Conservation (phyloP, 371 early-diverging fungal species). For the Catenaria anguillulae region DNA sequence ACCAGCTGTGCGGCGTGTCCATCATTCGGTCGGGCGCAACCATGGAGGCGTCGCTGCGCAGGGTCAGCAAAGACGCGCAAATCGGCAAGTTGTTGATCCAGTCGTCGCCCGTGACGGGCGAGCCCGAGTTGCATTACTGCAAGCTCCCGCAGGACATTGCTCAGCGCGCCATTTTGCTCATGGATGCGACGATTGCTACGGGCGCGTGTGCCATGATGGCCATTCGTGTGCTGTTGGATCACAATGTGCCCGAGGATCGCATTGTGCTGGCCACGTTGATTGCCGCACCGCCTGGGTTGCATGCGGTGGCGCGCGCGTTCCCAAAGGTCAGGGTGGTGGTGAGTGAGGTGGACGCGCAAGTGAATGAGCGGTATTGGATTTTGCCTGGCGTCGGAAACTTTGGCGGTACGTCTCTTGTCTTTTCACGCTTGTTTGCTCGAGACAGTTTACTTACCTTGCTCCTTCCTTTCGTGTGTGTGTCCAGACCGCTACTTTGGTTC, state of each 20-base stretch:
- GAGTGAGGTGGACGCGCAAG: slow-evolving; percentile 19
- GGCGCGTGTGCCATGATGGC: slow-evolving; percentile 90
- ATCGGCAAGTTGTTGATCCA: slow-evolving; percentile 82
- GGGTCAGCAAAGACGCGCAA: slow-evolving; percentile 56
- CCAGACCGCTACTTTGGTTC: slow-evolving; percentile 6
- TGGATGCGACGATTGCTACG: slow-evolving; percentile 65
- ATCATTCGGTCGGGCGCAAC: slow-evolving; percentile 75
- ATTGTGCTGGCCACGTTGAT: slow-evolving; percentile 69
- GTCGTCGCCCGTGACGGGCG: slow-evolving; percentile 59
- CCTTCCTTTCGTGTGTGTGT: neutral
- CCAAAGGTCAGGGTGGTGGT: slow-evolving; percentile 65
- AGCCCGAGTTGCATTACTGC: slow-evolving; percentile 65
- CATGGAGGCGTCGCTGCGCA: slow-evolving; percentile 71
- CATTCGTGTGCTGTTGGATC: slow-evolving; percentile 72
- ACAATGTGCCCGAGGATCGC: slow-evolving; percentile 64
- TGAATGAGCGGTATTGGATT: slow-evolving; percentile 13
- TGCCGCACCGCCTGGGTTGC: slow-evolving; percentile 55
- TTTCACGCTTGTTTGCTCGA: neutral
- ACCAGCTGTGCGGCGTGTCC: slow-evolving; percentile 61
- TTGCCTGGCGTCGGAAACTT: slow-evolving; percentile 4
- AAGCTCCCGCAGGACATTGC: slow-evolving; percentile 52
- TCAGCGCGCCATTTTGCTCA: slow-evolving; percentile 43
- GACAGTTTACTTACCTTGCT: neutral
- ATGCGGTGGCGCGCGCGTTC: slow-evolving; percentile 62
- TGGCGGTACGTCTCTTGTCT: neutral